Evolutionary conservation across 164 flowering plant species (phyloP), one percentile per base, ranked within the genome.

Genomic region (Nymphaea colorata): DNA sequence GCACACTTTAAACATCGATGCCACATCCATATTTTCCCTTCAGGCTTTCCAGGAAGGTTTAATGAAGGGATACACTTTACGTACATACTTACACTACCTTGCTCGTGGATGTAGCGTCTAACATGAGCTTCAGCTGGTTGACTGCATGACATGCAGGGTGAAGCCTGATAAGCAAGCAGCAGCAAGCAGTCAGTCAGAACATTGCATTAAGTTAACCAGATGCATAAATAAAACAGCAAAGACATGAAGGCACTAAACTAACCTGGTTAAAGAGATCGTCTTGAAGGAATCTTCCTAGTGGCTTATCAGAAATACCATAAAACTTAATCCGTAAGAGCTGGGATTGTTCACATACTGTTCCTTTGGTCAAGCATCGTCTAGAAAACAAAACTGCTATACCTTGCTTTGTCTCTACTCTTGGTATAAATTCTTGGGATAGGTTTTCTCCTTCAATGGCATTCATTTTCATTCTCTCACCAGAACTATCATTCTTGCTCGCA

Each of bases 1-100:
- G 85, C 83, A 75, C 98, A 93, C 77, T 82, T 86, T 59, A 90
- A 79, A 79, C 98, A 93, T 43, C 98, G 82, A 66, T 90, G 98
- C 98, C 98, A 93, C 98, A 93, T 93, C 98, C 98, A 93, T 76
- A 93, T 93, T 80, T 87, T 89, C 11, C 97, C 97, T 76, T 93
- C 98, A 43, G 74, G 77, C 64, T 85, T 97, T 65, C 97, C 98
- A 45, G 96, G 85, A 57, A 93, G 82, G 70, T 78, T 85, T 47
- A 84, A 47, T 62, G 90, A 79, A 5, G 85, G 78, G 44, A 87
- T 79, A 17, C 83, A 75, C 71, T 73, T 86, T 36, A 89, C 96
- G 43, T 87, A 83, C 68, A 89, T 87, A 0, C 91, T 89, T 53
- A 89, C 93, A 42, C 81, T 83, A 12, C 96, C 96, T 70, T 89